Conservation (phyloP, 1,139 yeast genomes). For the Taphrina sp. region DNA sequence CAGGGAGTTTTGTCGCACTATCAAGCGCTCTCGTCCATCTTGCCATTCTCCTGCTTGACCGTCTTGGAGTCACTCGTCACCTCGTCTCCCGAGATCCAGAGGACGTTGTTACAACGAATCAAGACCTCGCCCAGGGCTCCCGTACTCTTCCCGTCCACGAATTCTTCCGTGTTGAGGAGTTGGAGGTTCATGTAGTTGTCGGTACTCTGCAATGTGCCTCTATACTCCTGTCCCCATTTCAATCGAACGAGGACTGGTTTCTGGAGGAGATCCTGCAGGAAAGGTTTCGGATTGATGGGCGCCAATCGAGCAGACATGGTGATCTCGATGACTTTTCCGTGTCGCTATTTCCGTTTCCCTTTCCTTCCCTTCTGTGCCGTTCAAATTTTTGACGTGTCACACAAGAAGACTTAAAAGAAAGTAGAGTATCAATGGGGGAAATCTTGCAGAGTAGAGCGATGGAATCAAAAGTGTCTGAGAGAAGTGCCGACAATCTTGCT, state of each 20-base stretch:
- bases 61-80: no score
- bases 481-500: no score
- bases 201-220: constrained; percentile 70
- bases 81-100: constrained; percentile 31
- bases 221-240: constrained; percentile 78
- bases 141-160: constrained; percentile 53
- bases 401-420: no score
- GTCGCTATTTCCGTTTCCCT: background rate
- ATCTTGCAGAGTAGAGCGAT: no score
- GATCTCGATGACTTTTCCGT: no score
- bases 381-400: no score
- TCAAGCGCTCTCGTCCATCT: no score
- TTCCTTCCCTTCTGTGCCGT: background rate
- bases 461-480: no score
- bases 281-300: constrained; percentile 76
- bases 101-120: constrained; percentile 35
- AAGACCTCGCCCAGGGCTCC: constrained; percentile 77
- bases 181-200: constrained; percentile 94
- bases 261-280: constrained; percentile 68
- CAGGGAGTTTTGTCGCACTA: no score
- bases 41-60: no score
- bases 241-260: constrained; percentile 75
- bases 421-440: no score
- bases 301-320: constrained; percentile 29
- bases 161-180: constrained; percentile 67